phyloP scores from a whole-genome alignment of 371 early-diverging fungal genomes.

The Syncephalastrum monosporum region DNA sequence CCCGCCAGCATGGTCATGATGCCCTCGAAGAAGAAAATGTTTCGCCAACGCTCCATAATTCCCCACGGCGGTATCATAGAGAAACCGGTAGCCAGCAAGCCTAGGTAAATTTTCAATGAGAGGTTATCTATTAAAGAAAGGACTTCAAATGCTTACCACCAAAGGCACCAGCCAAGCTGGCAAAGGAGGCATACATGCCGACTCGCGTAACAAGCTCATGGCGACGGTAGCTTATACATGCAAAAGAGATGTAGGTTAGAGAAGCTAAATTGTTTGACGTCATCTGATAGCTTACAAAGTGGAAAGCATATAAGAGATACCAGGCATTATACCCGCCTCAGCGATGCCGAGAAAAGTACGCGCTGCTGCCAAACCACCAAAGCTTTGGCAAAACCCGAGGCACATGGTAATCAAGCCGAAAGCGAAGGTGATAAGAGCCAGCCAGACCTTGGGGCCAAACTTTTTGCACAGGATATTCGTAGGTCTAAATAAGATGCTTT shows the following conservation, averaged over 20 bases:
- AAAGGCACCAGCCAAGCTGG: conserved; percentile 44
- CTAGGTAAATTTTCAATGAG: neutral
- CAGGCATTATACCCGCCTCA: conserved; percentile 45
- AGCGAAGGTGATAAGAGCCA: conserved; percentile 44
- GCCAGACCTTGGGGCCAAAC: conserved; percentile 40
- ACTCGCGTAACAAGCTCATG: conserved; percentile 33
- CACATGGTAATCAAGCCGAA: conserved; percentile 56
- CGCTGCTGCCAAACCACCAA: conserved; percentile 16
- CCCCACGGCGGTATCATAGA: conserved; percentile 19
- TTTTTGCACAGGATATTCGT: conserved; percentile 22
- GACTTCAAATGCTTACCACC: conserved; percentile 44
- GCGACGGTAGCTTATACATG: conserved; percentile 16
- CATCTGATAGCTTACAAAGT: conserved; percentile 18
- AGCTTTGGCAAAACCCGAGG: conserved; percentile 31
- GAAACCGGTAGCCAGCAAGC: conserved; percentile 17
- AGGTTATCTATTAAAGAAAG: neutral
- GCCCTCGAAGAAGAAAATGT: conserved; percentile 48
- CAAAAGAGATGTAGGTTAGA: neutral
- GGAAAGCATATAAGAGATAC: conserved; percentile 62
- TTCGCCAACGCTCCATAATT: conserved; percentile 41
- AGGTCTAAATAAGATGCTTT: conserved; percentile 10
- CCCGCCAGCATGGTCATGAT: conserved; percentile 26
- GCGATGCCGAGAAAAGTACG: conserved; percentile 21
- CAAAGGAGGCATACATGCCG: conserved; percentile 40
- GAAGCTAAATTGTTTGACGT: neutral